Percentiles rank a stretch among this genome's conserved stretches.
Evolutionary conservation across 2,329 filamentous ascomycete genomes (phyloP).

Genomic region (Pseudogymnoascus sp.): DNA sequence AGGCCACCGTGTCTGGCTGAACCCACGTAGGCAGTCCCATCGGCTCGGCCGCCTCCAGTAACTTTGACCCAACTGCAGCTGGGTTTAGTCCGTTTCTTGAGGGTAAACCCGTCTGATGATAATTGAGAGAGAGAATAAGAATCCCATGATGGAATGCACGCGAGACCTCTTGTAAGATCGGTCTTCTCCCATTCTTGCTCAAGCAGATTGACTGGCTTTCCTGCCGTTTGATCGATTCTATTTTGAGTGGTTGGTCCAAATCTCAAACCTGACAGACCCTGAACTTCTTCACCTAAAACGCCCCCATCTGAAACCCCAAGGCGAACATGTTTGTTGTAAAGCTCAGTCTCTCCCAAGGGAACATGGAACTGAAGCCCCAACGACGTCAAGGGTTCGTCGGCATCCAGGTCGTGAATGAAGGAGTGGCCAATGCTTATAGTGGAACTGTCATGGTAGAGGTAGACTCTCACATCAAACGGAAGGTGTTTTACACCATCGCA

Average conservation of each 20-base stretch:
- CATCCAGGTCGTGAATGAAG: slow-evolving; percentile 15
- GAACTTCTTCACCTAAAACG: slow-evolving; percentile 32
- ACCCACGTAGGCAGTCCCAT: slow-evolving; percentile 53
- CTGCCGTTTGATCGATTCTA: slow-evolving; percentile 12
- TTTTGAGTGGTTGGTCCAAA: slow-evolving; percentile 18
- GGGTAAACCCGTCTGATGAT: slow-evolving; percentile 53
- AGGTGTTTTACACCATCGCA: background rate
- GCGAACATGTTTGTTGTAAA: background rate
- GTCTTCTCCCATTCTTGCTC: slow-evolving; percentile 12
- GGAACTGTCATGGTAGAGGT: background rate
- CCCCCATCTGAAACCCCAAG: slow-evolving; percentile 28
- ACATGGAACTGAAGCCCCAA: background rate
- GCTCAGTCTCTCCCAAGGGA: background rate
- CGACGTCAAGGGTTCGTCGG: background rate
- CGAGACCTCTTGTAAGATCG: background rate
- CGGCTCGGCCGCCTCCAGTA: slow-evolving; percentile 48
- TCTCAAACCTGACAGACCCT: slow-evolving; percentile 26
- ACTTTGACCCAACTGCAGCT: slow-evolving; percentile 54
- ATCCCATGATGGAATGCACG: slow-evolving; percentile 52
- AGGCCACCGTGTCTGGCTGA: slow-evolving; percentile 52
- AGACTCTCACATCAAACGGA: slow-evolving; percentile 4
- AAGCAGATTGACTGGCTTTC: background rate
- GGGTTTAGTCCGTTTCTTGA: slow-evolving; percentile 53
- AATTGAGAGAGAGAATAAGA: slow-evolving; percentile 54
- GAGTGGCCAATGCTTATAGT: slow-evolving; percentile 27